Percentiles rank a stretch among this genome's conserved stretches.
Conservation (phyloP, 1,284 basidiomycete genomes). For the Trametes hirsuta region DNA sequence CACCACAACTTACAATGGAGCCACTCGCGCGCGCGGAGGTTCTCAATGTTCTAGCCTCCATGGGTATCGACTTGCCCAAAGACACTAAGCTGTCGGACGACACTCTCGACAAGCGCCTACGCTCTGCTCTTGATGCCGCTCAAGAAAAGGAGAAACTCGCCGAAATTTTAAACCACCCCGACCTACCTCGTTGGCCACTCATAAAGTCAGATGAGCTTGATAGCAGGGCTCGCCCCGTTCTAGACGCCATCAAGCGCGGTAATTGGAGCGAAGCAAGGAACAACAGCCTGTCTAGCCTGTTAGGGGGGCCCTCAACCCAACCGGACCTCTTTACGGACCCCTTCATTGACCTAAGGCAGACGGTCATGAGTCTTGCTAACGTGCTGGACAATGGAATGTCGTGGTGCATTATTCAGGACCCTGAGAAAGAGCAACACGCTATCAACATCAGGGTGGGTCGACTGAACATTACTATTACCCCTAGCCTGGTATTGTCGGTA, state of each 20-base stretch:
- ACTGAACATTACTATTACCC: background rate
- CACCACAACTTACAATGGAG: conserved; percentile 2
- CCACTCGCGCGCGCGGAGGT: conserved; percentile 18
- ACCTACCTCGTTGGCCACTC: conserved; percentile 23
- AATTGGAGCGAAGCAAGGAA: conserved; percentile 19
- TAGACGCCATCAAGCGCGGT: conserved; percentile 13
- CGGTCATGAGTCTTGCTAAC: conserved; percentile 36
- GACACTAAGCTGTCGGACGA: conserved; percentile 32
- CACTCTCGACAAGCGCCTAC: conserved; percentile 32
- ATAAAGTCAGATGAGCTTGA: conserved; percentile 4
- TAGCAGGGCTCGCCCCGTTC: conserved; percentile 21
- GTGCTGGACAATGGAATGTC: conserved; percentile 30
- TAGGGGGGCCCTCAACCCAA: background rate
- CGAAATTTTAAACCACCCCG: conserved; percentile 12
- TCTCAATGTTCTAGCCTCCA: conserved; percentile 16
- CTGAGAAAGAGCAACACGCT: conserved; percentile 25
- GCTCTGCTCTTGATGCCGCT: conserved; percentile 31
- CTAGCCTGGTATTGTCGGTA: background rate
- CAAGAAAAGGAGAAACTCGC: conserved; percentile 23
- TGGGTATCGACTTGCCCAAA: conserved; percentile 33
- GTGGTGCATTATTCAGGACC: conserved; percentile 34
- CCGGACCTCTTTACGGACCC: conserved; percentile 32
- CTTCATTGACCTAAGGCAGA: conserved; percentile 42
- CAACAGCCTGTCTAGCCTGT: background rate
- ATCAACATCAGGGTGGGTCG: conserved; percentile 37